Evolutionary conservation across 2,329 filamentous ascomycete species (phyloP).

Genomic region (Fusarium solani-melongenae): DNA sequence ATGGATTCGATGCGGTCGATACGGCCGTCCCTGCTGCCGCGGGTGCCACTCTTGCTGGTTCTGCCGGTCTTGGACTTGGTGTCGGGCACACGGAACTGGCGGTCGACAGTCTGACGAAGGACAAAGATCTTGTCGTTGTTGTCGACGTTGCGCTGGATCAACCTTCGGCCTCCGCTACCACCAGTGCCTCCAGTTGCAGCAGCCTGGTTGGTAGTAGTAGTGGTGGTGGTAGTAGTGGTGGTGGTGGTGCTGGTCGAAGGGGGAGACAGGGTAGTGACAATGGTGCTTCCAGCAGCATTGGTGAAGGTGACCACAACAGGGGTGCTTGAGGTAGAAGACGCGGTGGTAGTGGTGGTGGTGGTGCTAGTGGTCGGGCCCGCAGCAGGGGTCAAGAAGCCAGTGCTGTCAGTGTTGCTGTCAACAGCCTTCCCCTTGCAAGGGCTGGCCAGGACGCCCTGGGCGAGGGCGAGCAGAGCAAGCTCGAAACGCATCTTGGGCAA

Average conservation of each 20-base stretch:
- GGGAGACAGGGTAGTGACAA: neutral
- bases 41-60: neutral
- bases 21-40: neutral
- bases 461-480: conserved; percentile 14
- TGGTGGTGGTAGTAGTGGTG: neutral
- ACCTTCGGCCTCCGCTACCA: neutral
- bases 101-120: neutral
- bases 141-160: neutral
- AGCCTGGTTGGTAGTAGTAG: neutral
- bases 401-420: too few species aligned
- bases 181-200: neutral
- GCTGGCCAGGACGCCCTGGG: conserved; percentile 6
- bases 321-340: neutral
- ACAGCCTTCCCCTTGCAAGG: neutral
- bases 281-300: neutral
- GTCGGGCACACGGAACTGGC: neutral
- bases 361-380: neutral
- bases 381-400: neutral
- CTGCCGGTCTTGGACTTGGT: neutral
- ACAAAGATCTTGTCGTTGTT: neutral
- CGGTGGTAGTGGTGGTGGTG: neutral
- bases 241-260: conserved; percentile 8
- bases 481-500: conserved; percentile 6
- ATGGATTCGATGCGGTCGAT: neutral
- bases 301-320: neutral